Conservation (phyloP, 306 rosid genomes). For the Hylodesmum podocarpum region DNA sequence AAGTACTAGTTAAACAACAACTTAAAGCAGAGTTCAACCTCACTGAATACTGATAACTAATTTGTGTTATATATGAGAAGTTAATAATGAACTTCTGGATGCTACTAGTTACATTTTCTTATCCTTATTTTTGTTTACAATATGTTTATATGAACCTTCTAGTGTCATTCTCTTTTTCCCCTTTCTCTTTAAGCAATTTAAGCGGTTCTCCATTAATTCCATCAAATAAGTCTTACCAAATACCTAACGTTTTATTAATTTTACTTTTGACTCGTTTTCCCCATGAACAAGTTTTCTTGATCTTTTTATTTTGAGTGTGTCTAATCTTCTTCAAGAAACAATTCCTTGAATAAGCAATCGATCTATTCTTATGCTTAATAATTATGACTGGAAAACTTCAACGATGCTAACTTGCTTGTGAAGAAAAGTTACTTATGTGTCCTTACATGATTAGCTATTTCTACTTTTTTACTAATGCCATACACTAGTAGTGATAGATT, state of each 20-base stretch:
- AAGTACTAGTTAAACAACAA: too few species aligned
- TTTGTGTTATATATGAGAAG: too few species aligned
- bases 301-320: neutral
- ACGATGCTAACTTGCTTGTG: neutral
- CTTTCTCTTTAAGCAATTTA: too few species aligned
- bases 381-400: neutral
- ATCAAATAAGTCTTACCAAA: neutral
- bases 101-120: too few species aligned
- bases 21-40: too few species aligned
- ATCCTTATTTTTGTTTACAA: too few species aligned
- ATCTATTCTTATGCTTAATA: neutral
- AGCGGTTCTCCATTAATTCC: neutral
- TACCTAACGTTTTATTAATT: too few species aligned
- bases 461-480: neutral
- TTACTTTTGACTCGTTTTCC: neutral
- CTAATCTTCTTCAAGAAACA: neutral
- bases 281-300: neutral
- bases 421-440: neutral
- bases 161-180: too few species aligned
- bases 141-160: too few species aligned
- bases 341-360: neutral
- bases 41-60: too few species aligned
- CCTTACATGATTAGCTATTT: neutral
- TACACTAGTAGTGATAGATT: neutral
- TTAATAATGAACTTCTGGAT: too few species aligned